These are phyloP conservation scores for Helianthus tuberosus DNA, from an alignment of 129 eudicot genomes.

Conservation along the genomic window DNA sequence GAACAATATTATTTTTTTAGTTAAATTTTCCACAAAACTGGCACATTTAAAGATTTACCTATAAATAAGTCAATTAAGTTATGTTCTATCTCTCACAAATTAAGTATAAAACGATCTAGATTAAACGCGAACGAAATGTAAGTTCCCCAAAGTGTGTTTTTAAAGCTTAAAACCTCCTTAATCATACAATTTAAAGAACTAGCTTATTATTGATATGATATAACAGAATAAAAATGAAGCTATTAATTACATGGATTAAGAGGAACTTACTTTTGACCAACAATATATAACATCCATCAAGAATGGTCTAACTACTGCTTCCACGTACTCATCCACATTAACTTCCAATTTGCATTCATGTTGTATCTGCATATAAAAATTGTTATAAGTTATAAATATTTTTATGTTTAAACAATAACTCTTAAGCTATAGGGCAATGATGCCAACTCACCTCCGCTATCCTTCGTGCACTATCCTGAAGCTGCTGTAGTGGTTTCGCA, in stretches of 20 bases:
- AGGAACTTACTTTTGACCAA: constrained; percentile 85
- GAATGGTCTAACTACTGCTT: constrained; percentile 84
- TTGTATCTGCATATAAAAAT: constrained; percentile 69
- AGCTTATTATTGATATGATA: not conserved
- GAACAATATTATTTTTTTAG: not conserved
- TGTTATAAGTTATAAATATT: not conserved
- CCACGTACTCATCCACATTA: constrained; percentile 94
- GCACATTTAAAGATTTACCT: not conserved
- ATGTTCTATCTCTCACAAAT: not conserved
- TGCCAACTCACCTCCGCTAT: constrained; percentile 73
- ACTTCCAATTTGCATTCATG: constrained; percentile 94
- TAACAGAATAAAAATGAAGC: not conserved
- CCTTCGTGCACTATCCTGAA: constrained; percentile 95
- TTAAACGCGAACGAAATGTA: not conserved
- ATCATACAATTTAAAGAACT: not conserved
- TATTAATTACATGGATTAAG: not conserved
- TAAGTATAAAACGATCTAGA: not conserved
- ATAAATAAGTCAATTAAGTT: too few relatives aligned
- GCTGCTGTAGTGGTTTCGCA: constrained; percentile 92
- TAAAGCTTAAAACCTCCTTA: not conserved
- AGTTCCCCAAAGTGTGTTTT: not conserved
- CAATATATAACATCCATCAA: constrained; percentile 99
- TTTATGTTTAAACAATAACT: not conserved
- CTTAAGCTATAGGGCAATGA: not conserved
- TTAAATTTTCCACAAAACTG: too few relatives aligned